phyloP scores from a whole-genome alignment of 768 basidiomycete genomes.

The Suillus cothurnatus region DNA sequence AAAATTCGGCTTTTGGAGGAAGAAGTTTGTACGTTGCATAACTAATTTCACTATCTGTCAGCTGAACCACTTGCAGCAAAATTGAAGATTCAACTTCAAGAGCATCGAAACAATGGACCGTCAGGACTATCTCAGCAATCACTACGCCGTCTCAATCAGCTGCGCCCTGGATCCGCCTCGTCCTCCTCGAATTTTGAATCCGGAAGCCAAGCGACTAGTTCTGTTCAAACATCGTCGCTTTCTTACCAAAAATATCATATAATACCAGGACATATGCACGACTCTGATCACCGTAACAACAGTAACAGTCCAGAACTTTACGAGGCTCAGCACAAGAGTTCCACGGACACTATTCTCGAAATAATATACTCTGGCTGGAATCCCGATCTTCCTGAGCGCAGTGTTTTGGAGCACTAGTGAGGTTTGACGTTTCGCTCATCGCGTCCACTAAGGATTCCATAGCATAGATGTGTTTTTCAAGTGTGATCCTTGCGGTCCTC shows the following conservation, averaged over 20 bases:
- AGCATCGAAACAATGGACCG: conserved; percentile 50
- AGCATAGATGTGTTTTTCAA: conserved; percentile 89
- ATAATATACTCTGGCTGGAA: conserved; percentile 82
- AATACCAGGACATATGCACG: conserved; percentile 37
- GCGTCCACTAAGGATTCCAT: conserved; percentile 17
- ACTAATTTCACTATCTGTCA: conserved; percentile 12
- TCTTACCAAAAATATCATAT: conserved; percentile 12
- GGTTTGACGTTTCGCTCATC: conserved; percentile 19
- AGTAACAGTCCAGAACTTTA: conserved; percentile 55
- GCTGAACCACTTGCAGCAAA: conserved; percentile 45
- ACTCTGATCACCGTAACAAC: conserved; percentile 42
- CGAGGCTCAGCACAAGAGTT: conserved; percentile 38
- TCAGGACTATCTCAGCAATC: conserved; percentile 18
- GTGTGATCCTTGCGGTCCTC: conserved; percentile 84
- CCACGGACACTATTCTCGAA: conserved; percentile 59
- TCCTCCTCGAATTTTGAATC: conserved; percentile 21
- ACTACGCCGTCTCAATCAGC: conserved; percentile 15
- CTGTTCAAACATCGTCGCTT: conserved; percentile 12
- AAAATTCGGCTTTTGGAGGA: conserved; percentile 78
- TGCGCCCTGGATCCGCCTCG: conserved; percentile 22
- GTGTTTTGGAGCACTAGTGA: conserved; percentile 74
- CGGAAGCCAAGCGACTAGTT: conserved; percentile 15
- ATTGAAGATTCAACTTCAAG: conserved; percentile 63
- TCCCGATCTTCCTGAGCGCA: conserved; percentile 78
- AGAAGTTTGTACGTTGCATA: conserved; percentile 60